phyloP scores from a whole-genome alignment of 2,329 filamentous ascomycete genomes.

The Hymenoscyphus occultus region DNA sequence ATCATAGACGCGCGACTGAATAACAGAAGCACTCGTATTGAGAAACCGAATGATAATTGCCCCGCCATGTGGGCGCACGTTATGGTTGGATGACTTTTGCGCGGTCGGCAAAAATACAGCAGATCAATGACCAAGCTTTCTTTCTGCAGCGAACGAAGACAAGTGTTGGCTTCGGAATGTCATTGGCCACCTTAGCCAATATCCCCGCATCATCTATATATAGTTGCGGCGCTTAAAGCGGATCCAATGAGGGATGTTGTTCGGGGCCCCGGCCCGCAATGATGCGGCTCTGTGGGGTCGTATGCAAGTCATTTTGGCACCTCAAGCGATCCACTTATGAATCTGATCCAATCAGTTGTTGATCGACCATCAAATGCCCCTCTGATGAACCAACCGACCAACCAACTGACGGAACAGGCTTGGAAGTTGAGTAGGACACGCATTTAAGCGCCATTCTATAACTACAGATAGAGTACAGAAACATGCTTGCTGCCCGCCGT shows the following conservation, averaged over 20 bases:
- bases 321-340: neutral
- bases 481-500: neutral
- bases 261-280: neutral
- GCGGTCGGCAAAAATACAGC: neutral
- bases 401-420: neutral
- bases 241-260: neutral
- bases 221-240: neutral
- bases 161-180: neutral
- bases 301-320: conserved; percentile 2
- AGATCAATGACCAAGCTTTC: neutral
- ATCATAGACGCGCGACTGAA: neutral
- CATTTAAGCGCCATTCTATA: neutral
- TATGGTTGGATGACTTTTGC: neutral
- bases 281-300: neutral
- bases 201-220: neutral
- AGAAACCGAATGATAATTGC: neutral
- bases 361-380: neutral
- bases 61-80: neutral
- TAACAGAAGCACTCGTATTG: neutral
- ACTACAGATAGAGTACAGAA: neutral
- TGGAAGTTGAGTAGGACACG: neutral
- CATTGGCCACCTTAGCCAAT: neutral
- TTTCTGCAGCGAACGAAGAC: neutral
- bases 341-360: conserved; percentile 3
- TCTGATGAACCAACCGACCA: neutral